phyloP scores from a whole-genome alignment of 2,329 filamentous ascomycete genomes.

The Karstenula rhodostoma region DNA sequence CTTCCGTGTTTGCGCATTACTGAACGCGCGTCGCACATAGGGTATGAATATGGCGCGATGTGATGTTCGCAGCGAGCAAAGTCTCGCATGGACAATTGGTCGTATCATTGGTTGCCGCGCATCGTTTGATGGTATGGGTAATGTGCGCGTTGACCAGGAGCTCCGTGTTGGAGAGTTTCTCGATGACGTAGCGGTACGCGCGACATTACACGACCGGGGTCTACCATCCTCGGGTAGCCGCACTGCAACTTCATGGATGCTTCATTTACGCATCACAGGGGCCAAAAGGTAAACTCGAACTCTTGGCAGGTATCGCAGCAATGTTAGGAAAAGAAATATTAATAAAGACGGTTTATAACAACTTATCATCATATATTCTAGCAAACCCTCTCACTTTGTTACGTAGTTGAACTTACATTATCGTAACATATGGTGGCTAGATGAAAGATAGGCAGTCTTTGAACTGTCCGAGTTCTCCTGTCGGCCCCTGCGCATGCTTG shows the following conservation, averaged over 20 bases:
- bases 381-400: too few species aligned
- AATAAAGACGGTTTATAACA: too few species aligned
- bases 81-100: conserved; percentile 33
- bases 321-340: too few species aligned
- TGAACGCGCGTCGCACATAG: conserved; percentile 29
- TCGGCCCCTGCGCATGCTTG: too few species aligned
- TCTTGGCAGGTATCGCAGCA: too few species aligned
- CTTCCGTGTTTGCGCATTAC: conserved; percentile 30
- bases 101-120: conserved; percentile 42
- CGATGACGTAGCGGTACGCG: conserved; percentile 15
- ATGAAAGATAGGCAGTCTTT: too few species aligned
- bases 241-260: not conserved
- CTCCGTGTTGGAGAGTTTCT: conserved; percentile 20
- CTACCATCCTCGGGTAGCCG: not conserved
- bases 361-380: too few species aligned
- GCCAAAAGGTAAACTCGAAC: too few species aligned
- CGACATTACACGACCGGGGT: conserved; percentile 1
- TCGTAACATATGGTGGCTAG: too few species aligned
- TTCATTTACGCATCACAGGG: not conserved
- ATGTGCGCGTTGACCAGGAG: conserved; percentile 8
- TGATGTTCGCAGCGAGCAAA: conserved; percentile 29
- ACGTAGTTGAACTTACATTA: too few species aligned
- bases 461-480: too few species aligned
- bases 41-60: conserved; percentile 10
- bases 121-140: conserved; percentile 22